Conservation (phyloP, 805 yeast genomes). For the Candida pini region DNA sequence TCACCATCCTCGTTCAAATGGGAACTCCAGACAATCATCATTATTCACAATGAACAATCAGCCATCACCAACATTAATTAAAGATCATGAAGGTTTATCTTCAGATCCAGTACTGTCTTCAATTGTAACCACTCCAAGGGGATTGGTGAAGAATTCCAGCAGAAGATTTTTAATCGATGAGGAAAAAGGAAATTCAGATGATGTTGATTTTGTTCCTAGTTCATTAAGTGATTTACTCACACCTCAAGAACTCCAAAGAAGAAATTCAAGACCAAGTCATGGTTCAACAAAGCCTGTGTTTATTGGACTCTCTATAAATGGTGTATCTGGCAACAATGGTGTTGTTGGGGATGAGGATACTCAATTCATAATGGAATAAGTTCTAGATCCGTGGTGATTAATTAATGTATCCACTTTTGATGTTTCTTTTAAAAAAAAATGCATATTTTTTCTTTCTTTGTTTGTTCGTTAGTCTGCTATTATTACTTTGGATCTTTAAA, state of each 20-base stretch:
- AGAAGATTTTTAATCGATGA: too few relatives aligned
- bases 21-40: too few relatives aligned
- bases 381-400: too few relatives aligned
- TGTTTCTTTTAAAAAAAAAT: background rate
- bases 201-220: constrained; percentile 78
- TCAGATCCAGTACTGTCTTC: background rate
- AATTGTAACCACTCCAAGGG: background rate
- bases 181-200: too few relatives aligned
- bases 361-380: constrained; percentile 32
- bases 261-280: constrained; percentile 44
- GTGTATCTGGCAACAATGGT: constrained; percentile 7
- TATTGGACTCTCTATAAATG: constrained; percentile 6
- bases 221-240: constrained; percentile 76
- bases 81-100: too few relatives aligned
- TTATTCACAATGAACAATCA: too few relatives aligned
- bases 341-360: constrained; percentile 26
- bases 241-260: constrained; percentile 68
- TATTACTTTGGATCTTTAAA: too few relatives aligned
- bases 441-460: background rate
- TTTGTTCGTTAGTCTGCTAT: too few relatives aligned
- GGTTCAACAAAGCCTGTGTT: constrained; percentile 6
- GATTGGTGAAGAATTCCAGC: too few relatives aligned
- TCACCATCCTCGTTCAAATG: background rate
- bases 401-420: background rate
- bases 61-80: too few relatives aligned